Evolutionary conservation across 768 basidiomycete genomes (phyloP), one percentile per base, ranked within the genome.

Genomic region (Mycena latifolia): DNA sequence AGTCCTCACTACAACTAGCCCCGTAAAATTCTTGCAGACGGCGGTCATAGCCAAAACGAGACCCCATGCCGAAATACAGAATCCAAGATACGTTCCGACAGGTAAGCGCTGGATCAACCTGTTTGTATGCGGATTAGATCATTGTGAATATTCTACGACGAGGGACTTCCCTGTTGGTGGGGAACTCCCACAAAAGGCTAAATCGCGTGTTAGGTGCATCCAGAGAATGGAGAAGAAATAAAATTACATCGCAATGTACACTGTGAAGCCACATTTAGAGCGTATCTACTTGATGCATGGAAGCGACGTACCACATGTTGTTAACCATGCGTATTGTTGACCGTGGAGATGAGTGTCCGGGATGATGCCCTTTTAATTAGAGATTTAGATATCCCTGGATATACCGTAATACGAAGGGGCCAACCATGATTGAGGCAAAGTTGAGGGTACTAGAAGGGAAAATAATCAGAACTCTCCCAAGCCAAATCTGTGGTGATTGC

Each of bases 321-420:
- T 83, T 9, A 85, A 69, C 80, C 84, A 83, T 6, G 81, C 79
- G 67, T 86, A 86, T 70, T 85, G 78, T 72, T 86, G 85, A 0
- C 86, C 85, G 31, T 77, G 73, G 22, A 87, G 80, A 50, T 80
- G 66, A 6, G 81, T 80, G 66, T 86, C 84, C 61, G 77, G 71
- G 9, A 72, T 72, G 43, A 85, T 82, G 5, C 82, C 66, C 63
- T 24, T 28, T 41, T n/a, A n/a, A n/a, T n/a, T n/a, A n/a, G 35
- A 55, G 18, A 6, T 15, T 51, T 9, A 17, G 27, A 33, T 39
- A 39, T 39, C 33, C 33, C 33, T 35, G 14, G 37, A 17, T 3
- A 39, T 17, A 15, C 17, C 15, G 37, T 39, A 3, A 43, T 20
- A 8, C n/a, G 6, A n/a, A 43, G 41, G 33, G 33, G 33, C 6